Percentiles rank a stretch among this genome's conserved stretches.
These are phyloP conservation scores for Epichloe bromicola DNA, from an alignment of 2,329 filamentous ascomycete species.

Conservation along the genomic window DNA sequence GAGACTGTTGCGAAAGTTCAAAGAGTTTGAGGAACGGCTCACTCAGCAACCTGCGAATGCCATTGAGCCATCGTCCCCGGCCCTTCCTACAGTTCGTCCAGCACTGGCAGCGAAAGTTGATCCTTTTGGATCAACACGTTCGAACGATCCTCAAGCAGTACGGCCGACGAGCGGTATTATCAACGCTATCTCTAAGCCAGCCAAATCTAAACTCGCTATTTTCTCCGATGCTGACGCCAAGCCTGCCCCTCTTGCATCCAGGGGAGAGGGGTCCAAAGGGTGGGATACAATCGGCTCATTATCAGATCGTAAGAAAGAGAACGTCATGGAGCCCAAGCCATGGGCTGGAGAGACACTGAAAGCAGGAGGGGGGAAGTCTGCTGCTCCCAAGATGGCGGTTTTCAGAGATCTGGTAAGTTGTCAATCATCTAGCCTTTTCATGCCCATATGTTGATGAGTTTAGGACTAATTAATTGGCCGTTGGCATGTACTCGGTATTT, in stretches of 20 bases:
- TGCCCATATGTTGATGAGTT: conserved; percentile 68
- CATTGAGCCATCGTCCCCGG: conserved; percentile 71
- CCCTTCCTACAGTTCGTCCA: conserved; percentile 68
- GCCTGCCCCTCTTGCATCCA: conserved; percentile 41
- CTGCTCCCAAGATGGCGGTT: conserved; percentile 66
- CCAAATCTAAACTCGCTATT: conserved; percentile 74
- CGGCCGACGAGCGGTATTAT: conserved; percentile 34
- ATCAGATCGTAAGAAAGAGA: conserved; percentile 87
- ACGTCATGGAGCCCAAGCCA: conserved; percentile 69
- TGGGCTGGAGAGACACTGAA: conserved; percentile 89
- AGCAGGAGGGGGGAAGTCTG: conserved; percentile 72
- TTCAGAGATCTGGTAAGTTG: conserved; percentile 83
- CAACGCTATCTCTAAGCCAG: conserved; percentile 45
- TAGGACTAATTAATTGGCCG: conserved; percentile 79
- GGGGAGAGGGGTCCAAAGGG: conserved; percentile 49
- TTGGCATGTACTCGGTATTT: conserved; percentile 28
- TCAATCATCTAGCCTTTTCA: conserved; percentile 18
- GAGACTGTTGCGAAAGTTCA: conserved; percentile 76
- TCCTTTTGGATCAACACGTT: conserved; percentile 53
- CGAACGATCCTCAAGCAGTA: conserved; percentile 53
- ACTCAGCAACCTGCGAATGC: conserved; percentile 49
- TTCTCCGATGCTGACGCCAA: conserved; percentile 67
- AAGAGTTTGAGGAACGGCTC: conserved; percentile 72
- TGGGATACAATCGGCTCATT: conserved; percentile 90
- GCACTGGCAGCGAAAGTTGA: conserved; percentile 78